Evolutionary conservation across 352 stramenopile species (phyloP), one percentile per base, ranked within the genome.

Genomic region (Phytopythium oedochilum): DNA sequence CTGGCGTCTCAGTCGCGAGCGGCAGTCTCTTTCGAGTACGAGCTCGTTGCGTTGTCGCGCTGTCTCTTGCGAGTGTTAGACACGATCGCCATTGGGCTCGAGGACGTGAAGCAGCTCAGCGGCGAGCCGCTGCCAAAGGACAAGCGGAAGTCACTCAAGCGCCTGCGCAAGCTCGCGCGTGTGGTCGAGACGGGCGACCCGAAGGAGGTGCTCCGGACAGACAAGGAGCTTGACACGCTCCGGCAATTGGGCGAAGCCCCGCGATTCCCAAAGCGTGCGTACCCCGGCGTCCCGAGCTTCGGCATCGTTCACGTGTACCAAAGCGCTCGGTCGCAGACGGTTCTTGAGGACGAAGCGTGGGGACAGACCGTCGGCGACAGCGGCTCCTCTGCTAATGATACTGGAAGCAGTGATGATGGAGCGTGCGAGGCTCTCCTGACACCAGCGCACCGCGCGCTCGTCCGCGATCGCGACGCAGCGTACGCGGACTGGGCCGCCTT

Each of bases 111-210:
- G 48, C 66, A 71, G 39, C 68, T 82, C 48, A 67, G 50, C 20
- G 69, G 71, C 3, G 68, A 83, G 32, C 62, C 79, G 23, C 45
- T 76, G 2, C 63, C 71, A 0, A 82, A 76, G 31, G 53, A 63
- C n/a, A 82, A 90, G 63, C 77, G 79, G 31, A 92, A 92, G 57
- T 83, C 79, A 15, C 74, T 92, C 20, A 86, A 86, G 53, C 66
- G 80, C 1, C 62, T 92, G 12, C 73, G 78, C 15, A 92, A 92
- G 53, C 22, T 79, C 23, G 78, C 64, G 22, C 70, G 77, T 23
- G 72, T 86, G 35, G 64, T 74, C 20, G 75, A 90, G 40, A 53
- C 66, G 7, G 79, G 82, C 3, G 79, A 89, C 45, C 57, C 66
- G 44, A 73, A 71, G 9, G 77, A 89, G 56, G 73, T 78, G 15